Base-by-base conservation (phyloP, 164 flowering plant species). In the Pachysandra terminalis region DNA sequence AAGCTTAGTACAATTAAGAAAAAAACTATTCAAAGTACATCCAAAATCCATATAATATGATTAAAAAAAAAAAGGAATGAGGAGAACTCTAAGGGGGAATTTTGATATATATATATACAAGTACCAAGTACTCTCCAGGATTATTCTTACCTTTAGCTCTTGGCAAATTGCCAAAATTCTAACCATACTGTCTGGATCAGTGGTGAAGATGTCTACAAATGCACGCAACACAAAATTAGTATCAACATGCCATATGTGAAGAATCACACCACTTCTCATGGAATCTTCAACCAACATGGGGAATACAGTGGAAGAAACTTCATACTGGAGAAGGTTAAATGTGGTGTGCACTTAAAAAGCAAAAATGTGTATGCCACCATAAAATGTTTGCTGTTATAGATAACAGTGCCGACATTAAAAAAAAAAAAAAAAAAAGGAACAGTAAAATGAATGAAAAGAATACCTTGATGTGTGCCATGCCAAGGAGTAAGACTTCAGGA, bases 401-500 rank as follows among this genome's bases (percentile, higher is more conserved):
- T n/a, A n/a, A n/a, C n/a, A n/a, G n/a, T n/a, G n/a, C n/a, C n/a
- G n/a, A n/a, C n/a, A n/a, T n/a, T 27, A 6, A 54, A 53, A 35
- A 13, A 35, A 55, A 55, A 54, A 23, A 40, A 58, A 21, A 0
- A 41, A 40, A 7, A 56, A 21, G 19, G 28, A 10, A 12, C 14
- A 53, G 2, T 15, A 40, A 63, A 1, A 24, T 10, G 64, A 5
- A 51, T 58, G 37, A 62, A 27, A 51, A 52, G 25, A 10, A 45
- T 90, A 96, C 99, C 77, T 79, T 87, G 35, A 86, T 74, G n/a
- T 87, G 84, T 22, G 98, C 85, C 80, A 96, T 73, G 66, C 96
- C 99, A 70, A 85, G 81, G 65, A 91, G 89, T 79, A 91, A 75
- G 10, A 82, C 51, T 71, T 87, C 95, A 48, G 93, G 96, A 75